Conservation (phyloP, 129 eudicot genomes). For the Lactuca saligna region DNA sequence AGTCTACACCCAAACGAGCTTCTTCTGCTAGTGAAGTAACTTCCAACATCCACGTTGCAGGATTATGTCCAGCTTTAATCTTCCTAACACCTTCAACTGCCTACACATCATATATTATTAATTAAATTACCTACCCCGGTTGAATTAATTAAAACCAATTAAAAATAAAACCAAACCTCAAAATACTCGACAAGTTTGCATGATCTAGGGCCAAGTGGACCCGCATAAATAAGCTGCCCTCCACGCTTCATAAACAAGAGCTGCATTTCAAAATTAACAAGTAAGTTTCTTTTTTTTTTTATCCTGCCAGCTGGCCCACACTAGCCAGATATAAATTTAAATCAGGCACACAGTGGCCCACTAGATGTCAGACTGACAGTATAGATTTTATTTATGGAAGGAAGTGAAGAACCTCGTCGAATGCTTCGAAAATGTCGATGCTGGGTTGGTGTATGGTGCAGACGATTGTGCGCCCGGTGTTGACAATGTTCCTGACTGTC, state of each 20-base stretch:
- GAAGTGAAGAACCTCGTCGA: slow-evolving; percentile 69
- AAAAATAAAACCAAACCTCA: slow-evolving; percentile 52
- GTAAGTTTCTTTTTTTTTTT: neutral
- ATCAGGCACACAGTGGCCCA: too few relatives aligned
- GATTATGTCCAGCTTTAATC: slow-evolving; percentile 82
- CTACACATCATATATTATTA: slow-evolving; percentile 34
- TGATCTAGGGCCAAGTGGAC: slow-evolving; percentile 87
- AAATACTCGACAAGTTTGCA: slow-evolving; percentile 77
- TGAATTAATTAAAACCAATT: neutral
- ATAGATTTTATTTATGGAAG: neutral
- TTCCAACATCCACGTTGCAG: slow-evolving; percentile 99
- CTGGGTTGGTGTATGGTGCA: slow-evolving; percentile 99
- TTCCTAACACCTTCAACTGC: slow-evolving; percentile 77
- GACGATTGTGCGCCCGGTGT: slow-evolving; percentile 94
- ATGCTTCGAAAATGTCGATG: slow-evolving; percentile 94
- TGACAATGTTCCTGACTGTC: slow-evolving; percentile 92
- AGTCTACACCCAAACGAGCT: slow-evolving; percentile 73
- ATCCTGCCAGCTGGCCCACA: neutral
- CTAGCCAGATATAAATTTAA: too few relatives aligned
- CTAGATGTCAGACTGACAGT: too few relatives aligned
- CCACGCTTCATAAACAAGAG: slow-evolving; percentile 96
- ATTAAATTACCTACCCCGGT: slow-evolving; percentile 1
- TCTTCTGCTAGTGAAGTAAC: slow-evolving; percentile 87
- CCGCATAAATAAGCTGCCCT: slow-evolving; percentile 94
- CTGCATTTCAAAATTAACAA: slow-evolving; percentile 40